These are phyloP conservation scores for Pterulicium gracile DNA, from an alignment of 1,284 basidiomycete species.

Conservation along the genomic window DNA sequence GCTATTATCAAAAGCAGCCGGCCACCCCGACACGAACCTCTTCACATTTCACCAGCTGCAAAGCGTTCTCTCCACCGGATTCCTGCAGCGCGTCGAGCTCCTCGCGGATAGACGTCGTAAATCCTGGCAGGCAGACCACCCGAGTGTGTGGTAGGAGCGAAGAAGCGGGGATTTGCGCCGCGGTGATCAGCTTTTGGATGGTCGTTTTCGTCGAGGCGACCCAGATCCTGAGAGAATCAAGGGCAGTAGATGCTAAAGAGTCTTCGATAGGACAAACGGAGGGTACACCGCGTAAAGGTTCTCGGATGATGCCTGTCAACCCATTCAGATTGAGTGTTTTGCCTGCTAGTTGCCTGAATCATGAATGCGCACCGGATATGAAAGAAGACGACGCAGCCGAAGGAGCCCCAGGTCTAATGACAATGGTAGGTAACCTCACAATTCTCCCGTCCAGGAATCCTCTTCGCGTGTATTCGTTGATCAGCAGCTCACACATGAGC, in stretches of 20 bases:
- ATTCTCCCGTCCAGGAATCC: conserved; percentile 53
- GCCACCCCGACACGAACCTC: conserved; percentile 39
- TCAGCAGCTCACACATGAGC: conserved; percentile 46
- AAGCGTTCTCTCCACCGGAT: conserved; percentile 27
- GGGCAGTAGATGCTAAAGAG: conserved; percentile 28
- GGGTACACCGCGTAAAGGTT: conserved; percentile 43
- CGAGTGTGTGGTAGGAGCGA: conserved; percentile 39
- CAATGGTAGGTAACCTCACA: conserved; percentile 51
- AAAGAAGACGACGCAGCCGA: conserved; percentile 49
- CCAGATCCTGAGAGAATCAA: conserved; percentile 40
- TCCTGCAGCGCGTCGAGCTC: conserved; percentile 31
- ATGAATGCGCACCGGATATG: conserved; percentile 30
- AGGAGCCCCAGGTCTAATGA: conserved; percentile 46
- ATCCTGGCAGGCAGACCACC: conserved; percentile 38
- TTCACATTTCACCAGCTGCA: conserved; percentile 29
- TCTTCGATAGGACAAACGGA: conserved; percentile 45
- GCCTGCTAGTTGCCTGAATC: background rate
- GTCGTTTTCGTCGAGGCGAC: conserved; percentile 43
- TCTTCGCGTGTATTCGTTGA: conserved; percentile 56
- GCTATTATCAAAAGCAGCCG: conserved; percentile 31
- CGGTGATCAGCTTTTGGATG: conserved; percentile 42
- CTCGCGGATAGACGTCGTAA: conserved; percentile 34
- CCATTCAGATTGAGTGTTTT: background rate
- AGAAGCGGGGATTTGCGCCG: conserved; percentile 36
- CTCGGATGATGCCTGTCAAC: conserved; percentile 42